Base-by-base conservation (phyloP, 768 basidiomycete species). In the Pisolithus orientalis region DNA sequence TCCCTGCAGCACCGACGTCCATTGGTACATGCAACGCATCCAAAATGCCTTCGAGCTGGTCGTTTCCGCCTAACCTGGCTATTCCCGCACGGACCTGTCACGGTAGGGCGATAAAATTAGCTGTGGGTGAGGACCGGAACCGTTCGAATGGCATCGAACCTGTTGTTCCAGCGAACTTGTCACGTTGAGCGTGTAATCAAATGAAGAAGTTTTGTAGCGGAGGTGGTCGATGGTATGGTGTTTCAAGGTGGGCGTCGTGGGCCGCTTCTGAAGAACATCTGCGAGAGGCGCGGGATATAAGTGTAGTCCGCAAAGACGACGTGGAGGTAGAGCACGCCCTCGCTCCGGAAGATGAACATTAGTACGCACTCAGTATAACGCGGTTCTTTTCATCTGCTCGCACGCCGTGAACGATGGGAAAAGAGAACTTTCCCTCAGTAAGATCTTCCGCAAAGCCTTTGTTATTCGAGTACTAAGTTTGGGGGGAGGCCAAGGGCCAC, bases 251-350 rank as follows among this genome's bases (percentile, higher is more conserved):
- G 87, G 86, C 0, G 91, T 90, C 0, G 82, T 75, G 0, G 95
- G 94, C 6, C 92, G 80, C 70, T 96, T 94, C 65, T 94, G 90
- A 11, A 98, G 81, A 25, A 96, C 87, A 57, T 95, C 93, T 96
- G 28, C 3, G 39, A 42, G 6, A 7, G 8, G 14, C 13, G 46
- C 28, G 3, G 2, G 25, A 11, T 43, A 2, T 43, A 24, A 43
- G 13, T 38, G 24, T 21, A 21, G 21, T 62, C 21, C 45, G 43
- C 16, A 8, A 5, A 37, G 40, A 21, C 29, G 24, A 27, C 21
- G 4, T 11, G 13, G 1, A 11, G 37, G 16, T 3, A 44, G 40
- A 42, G 40, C 17, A 21, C 7, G 24, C 7, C 6, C 21, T 25
- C n/a, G 13, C 25, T 14, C 9, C 2, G 11, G 25, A 13, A 11